A percentile compares a stretch with the other conserved stretches of the same genome.
Evolutionary conservation across 495 filamentous ascomycete species (phyloP).

Genomic region (Parachaetomium inaequale): DNA sequence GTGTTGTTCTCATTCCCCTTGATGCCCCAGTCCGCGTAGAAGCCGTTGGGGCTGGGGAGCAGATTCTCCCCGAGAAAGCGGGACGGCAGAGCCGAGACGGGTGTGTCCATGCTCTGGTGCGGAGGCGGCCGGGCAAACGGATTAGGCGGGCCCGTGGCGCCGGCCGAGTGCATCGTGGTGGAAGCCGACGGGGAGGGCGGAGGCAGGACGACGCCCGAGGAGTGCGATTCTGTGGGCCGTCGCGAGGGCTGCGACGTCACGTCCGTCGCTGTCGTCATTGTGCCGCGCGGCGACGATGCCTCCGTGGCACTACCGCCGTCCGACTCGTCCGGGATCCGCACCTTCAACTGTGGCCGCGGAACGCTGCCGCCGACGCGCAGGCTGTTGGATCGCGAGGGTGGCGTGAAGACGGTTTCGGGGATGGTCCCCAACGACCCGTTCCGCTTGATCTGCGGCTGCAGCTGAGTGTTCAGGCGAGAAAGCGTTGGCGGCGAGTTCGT

Average conservation of each 20-base stretch:
- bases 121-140: conserved; percentile 85
- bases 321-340: conserved; percentile 92
- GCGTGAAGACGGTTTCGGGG: conserved; percentile 52
- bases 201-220: conserved; percentile 70
- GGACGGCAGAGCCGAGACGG: conserved; percentile 93
- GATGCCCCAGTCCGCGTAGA: conserved; percentile 88
- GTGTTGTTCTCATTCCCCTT: conserved; percentile 69
- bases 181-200: conserved; percentile 87
- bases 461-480: conserved; percentile 42
- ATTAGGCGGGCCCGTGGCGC: conserved; percentile 89
- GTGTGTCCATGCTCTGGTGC: conserved; percentile 75
- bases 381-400: conserved; percentile 73
- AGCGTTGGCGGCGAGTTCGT: conserved; percentile 51
- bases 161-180: conserved; percentile 81
- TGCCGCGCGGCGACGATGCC: conserved; percentile 68
- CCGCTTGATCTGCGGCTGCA: conserved; percentile 41
- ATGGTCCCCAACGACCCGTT: conserved; percentile 56
- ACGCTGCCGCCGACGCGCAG: conserved; percentile 55
- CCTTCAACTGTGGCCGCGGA: conserved; percentile 72
- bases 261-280: conserved; percentile 59
- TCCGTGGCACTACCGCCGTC: conserved; percentile 76
- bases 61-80: conserved; percentile 82
- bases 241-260: conserved; percentile 37
- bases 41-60: conserved; percentile 80
- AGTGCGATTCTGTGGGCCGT: conserved; percentile 53